Evolutionary conservation across 352 stramenopile genomes (phyloP), one percentile per base, ranked within the genome.

Genomic region (Phytophthora sansomeana): DNA sequence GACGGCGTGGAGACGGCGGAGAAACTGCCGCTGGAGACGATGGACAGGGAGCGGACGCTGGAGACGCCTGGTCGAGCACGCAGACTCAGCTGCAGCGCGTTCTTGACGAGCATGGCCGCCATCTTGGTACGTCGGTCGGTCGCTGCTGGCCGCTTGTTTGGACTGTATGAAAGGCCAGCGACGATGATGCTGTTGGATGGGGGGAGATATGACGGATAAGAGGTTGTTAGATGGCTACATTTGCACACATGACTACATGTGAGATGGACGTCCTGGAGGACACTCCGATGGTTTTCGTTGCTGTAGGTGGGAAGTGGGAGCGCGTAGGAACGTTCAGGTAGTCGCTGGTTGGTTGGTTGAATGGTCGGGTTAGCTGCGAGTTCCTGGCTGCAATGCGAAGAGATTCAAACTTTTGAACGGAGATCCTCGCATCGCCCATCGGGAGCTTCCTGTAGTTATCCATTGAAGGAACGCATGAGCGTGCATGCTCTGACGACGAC

Each of bases 51-150:
- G 16, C 65, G 70, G 6, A 56, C 46, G 19, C 51, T 36, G 0
- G 44, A 55, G 29, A 30, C 39, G 17, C 17, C 24, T 48, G 39
- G 17, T 53, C 56, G 65, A 24, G 49, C 49, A 32, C 70, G 70
- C 46, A 78, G 55, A 64, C 69, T 66, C 59, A 66, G 52, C 60
- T 64, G 64, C 36, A 77, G 59, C 21, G 65, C 60, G 38, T 66
- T 78, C 51, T 78, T 78, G 49, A 78, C 30, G 29, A 78, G 50
- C 65, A 65, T 72, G 42, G 70, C 43, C 47, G 60, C 55, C 65
- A 75, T 78, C 19, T 64, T 67, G 21, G 1, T 24, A 3, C 17
- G 54, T 17, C 17, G 65, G 14, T 53, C 33, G 32, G 39, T 49
- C 50, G n/a, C 53, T 75, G 61, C 48, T 75, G 44, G 50, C 67